Evolutionary conservation across 2,329 filamentous ascomycete genomes (phyloP).

Genomic region (Cladosporium sp.): DNA sequence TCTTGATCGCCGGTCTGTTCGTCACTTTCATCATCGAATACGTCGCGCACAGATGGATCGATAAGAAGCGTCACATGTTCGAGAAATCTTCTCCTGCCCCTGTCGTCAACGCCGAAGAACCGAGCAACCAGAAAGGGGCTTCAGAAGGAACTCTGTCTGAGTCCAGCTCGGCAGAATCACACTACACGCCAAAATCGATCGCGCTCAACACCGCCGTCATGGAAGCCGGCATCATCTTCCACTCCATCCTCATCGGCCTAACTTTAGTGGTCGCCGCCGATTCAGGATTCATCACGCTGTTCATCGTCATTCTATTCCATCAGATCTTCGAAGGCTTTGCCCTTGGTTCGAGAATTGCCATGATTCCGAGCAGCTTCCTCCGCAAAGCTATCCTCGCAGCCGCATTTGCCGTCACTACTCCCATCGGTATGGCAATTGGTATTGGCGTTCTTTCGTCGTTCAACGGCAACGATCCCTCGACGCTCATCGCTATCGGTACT

Average conservation of each 20-base stretch:
- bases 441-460: slow-evolving; percentile 70
- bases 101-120: neutral
- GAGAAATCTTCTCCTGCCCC: slow-evolving; percentile 12
- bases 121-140: slow-evolving; percentile 28
- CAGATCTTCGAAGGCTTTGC: slow-evolving; percentile 66
- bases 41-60: slow-evolving; percentile 40
- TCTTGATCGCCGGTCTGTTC: slow-evolving; percentile 74
- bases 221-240: slow-evolving; percentile 74
- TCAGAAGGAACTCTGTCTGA: slow-evolving; percentile 22
- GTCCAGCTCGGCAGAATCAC: slow-evolving; percentile 5
- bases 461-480: slow-evolving; percentile 71
- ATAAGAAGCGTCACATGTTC: slow-evolving; percentile 20
- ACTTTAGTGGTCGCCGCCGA: slow-evolving; percentile 59
- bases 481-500: slow-evolving; percentile 71
- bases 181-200: slow-evolving; percentile 33
- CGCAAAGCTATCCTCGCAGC: slow-evolving; percentile 63
- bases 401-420: slow-evolving; percentile 71
- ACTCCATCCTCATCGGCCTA: slow-evolving; percentile 67
- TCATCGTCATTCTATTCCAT: slow-evolving; percentile 61
- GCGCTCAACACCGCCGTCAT: slow-evolving; percentile 68
- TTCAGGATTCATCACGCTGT: slow-evolving; percentile 54
- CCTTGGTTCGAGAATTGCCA: slow-evolving; percentile 65
- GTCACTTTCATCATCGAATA: slow-evolving; percentile 73
- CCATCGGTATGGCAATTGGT: slow-evolving; percentile 78
- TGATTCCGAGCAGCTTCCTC: slow-evolving; percentile 48